Base-by-base conservation (phyloP, 495 filamentous ascomycete species). In the Symbiotaphrina buchneri region DNA sequence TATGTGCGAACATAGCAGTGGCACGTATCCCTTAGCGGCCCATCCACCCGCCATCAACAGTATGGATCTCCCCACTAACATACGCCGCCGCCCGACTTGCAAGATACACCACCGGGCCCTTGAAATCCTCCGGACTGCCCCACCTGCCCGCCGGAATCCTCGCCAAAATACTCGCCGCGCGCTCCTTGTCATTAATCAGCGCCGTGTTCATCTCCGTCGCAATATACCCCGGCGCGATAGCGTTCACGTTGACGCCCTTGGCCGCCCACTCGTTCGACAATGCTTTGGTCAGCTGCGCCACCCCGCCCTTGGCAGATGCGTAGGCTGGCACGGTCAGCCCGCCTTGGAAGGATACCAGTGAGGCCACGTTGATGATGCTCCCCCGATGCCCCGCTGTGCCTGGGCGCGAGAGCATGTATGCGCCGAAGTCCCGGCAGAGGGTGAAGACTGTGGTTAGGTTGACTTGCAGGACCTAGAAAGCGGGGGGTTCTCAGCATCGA, bases 31-130 rank as follows among this genome's bases (percentile, higher is more conserved):
- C n/a, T 51, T 55, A 91, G 56, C 81, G 56, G 5, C 80, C 79
- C 82, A 92, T 90, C 81, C 83, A 91, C 22, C 84, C 83, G 17
- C 84, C 84, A 56, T 93, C 83, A 27, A 93, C 78, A 4, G 75
- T 69, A 36, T 91, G 38, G 1, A 76, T 56, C 42, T 85, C 76
- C 1, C 83, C 84, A 33, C 62, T 76, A 8, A 94, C 74, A 57
- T 92, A 92, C 18, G 49, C 62, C 42, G 77, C 79, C 21, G 74
- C 78, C 44, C 50, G 58, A 48, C 72, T 71, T 8, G 78, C 80
- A 34, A 92, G 51, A 46, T 68, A 92, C 8, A 94, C 71, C 1
- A 74, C 63, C 5, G 62, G 67, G 0, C 84, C 83, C 58, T 84
- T 83, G 44, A 92, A 90, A 50, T 93, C 84, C 24, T 91, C 79